Evolutionary conservation across 805 yeast genomes (phyloP), one percentile per base, ranked within the genome.

Genomic region (Candida argentea): DNA sequence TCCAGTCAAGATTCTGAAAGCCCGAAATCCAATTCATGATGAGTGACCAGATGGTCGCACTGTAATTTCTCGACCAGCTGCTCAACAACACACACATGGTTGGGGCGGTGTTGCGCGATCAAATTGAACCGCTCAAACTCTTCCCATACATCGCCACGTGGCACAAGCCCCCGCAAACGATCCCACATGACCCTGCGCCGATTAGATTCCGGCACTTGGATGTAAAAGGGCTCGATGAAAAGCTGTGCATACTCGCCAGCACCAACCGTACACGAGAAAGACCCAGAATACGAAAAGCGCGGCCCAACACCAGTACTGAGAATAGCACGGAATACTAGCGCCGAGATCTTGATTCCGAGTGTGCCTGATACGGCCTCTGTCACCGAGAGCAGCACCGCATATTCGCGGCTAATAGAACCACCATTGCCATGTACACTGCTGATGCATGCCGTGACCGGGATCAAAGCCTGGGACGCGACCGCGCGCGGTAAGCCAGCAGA

Each of bases 361-460:
- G 21, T 8, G 7, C 24, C 24, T n/a, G 11, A 14, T 5, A 26
- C 5, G 11, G 7, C 5, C 15, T 26, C 24, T 5, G 29, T 20
- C 12, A 18, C 19, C 5, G 18, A 14, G 10, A 26, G 13, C 11
- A 14, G 12, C 12, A 15, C 15, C n/a, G 23, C n/a, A 10, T 26
- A 26, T 3, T 20, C 16, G 6, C 18, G 6, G 10, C 29, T 14
- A 6, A 26, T 22, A 3, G 29, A 20, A 7, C 29, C 24, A 4
- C 29, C 22, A 20, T 22, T 26, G 7, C 29, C 29, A 20, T 11
- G 15, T 6, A n/a, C 20, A 26, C 20, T 26, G 22, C 20, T 22
- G 14, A 26, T 12, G 17, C 29, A 26, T 18, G 20, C 11, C 5
- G 24, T 26, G 14, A 20, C 29, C 5, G 29, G 29, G 6, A 26